Evolutionary conservation across 352 stramenopile species (phyloP).

Genomic region (Pythium volutum): DNA sequence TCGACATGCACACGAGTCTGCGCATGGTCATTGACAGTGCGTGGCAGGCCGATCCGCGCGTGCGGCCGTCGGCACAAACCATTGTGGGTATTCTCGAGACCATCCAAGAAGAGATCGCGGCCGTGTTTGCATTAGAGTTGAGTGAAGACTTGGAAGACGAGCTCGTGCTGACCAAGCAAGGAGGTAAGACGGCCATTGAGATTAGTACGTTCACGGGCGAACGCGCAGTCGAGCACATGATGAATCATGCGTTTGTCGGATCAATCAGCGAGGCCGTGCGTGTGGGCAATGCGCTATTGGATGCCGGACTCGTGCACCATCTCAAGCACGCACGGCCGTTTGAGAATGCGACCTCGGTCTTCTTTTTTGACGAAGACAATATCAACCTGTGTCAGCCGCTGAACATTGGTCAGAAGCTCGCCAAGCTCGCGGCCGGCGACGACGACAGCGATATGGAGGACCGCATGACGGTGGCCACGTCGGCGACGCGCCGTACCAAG

Average conservation of each 20-base stretch:
- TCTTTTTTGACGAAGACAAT: slow-evolving; percentile 29
- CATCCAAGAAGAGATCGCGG: slow-evolving; percentile 29
- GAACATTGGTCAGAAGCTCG: not conserved
- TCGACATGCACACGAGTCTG: slow-evolving; percentile 11
- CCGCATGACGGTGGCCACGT: not conserved
- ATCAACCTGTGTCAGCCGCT: slow-evolving; percentile 27
- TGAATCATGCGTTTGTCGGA: slow-evolving; percentile 20
- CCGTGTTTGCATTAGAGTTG: slow-evolving; percentile 17
- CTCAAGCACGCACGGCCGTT: slow-evolving; percentile 27
- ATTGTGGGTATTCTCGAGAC: slow-evolving; percentile 29
- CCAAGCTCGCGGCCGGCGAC: slow-evolving; percentile 9
- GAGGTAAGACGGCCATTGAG: slow-evolving; percentile 24
- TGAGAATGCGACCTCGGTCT: slow-evolving; percentile 10
- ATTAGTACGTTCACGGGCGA: slow-evolving; percentile 16
- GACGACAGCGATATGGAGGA: not conserved
- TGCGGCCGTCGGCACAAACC: slow-evolving; percentile 24
- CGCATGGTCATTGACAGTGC: slow-evolving; percentile 25
- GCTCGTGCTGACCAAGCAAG: slow-evolving; percentile 10
- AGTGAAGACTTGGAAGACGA: slow-evolving; percentile 16
- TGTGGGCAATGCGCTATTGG: slow-evolving; percentile 34
- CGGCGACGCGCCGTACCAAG: slow-evolving; percentile 10
- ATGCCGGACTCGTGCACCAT: slow-evolving; percentile 31
- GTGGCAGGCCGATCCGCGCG: slow-evolving; percentile 26
- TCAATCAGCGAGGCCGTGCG: slow-evolving; percentile 22
- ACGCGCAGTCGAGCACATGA: slow-evolving; percentile 17